Percentiles rank a stretch among this genome's conserved stretches.
These are phyloP conservation scores for Yarrowia porcina DNA, from an alignment of 805 yeast genomes.

Conservation along the genomic window DNA sequence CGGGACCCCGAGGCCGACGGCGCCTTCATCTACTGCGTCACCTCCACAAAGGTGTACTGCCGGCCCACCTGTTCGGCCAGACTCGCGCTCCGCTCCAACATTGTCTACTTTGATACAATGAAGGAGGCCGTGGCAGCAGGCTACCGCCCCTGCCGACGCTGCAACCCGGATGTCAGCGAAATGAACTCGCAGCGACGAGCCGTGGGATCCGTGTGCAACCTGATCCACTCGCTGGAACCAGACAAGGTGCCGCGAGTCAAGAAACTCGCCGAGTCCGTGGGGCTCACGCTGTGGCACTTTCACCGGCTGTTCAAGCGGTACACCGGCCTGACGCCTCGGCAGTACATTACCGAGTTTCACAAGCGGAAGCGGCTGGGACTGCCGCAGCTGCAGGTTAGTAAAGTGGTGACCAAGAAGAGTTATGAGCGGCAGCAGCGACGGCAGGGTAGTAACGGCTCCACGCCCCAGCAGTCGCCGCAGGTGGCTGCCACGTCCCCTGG, in stretches of 20 bases:
- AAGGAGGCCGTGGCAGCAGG: conserved; percentile 47
- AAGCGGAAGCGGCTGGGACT: conserved; percentile 22
- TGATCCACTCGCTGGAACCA: conserved; percentile 26
- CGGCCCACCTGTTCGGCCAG: conserved; percentile 63
- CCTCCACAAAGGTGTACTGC: conserved; percentile 46
- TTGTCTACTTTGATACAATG: conserved; percentile 44
- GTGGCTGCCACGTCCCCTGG: background rate
- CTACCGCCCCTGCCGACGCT: conserved; percentile 50
- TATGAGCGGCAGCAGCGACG: conserved; percentile 21
- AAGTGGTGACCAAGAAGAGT: conserved; percentile 21
- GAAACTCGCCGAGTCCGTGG: conserved; percentile 24
- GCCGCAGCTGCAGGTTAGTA: conserved; percentile 17
- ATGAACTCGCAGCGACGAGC: conserved; percentile 24
- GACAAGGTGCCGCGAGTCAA: conserved; percentile 23
- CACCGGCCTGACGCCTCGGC: conserved; percentile 22
- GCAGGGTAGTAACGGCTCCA: background rate
- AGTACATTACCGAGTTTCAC: conserved; percentile 25
- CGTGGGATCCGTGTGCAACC: conserved; percentile 15
- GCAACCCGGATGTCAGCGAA: conserved; percentile 47
- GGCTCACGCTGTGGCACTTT: conserved; percentile 23
- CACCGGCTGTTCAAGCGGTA: conserved; percentile 25
- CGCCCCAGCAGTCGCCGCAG: background rate
- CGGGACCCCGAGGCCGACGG: conserved; percentile 49
- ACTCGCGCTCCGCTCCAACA: conserved; percentile 43
- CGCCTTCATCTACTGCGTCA: conserved; percentile 42